Conservation (phyloP, 2,329 filamentous ascomycete genomes). For the Verticillium dahliae region DNA sequence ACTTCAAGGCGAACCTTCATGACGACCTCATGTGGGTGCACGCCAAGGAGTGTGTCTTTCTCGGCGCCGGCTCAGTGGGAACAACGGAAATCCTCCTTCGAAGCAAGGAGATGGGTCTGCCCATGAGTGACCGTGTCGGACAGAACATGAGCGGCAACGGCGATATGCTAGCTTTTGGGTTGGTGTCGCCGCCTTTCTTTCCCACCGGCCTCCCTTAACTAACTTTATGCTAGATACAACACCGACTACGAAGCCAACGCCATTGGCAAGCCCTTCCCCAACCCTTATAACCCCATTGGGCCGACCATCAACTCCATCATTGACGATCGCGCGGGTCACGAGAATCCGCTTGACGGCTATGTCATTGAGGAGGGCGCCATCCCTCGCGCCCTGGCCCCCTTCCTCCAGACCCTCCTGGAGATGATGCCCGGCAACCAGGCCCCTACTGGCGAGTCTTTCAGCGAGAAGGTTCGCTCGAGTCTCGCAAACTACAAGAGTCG, state of each 20-base stretch:
- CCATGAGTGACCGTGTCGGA: slow-evolving; percentile 50
- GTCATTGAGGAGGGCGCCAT: slow-evolving; percentile 59
- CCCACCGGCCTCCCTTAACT: slow-evolving; percentile 4
- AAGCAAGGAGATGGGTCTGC: slow-evolving; percentile 51
- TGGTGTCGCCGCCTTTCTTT: slow-evolving; percentile 12
- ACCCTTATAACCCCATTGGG: slow-evolving; percentile 45
- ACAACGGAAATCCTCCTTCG: slow-evolving; percentile 60
- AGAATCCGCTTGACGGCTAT: slow-evolving; percentile 53
- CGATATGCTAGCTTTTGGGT: slow-evolving; percentile 59
- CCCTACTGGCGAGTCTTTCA: slow-evolving; percentile 28
- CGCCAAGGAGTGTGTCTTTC: slow-evolving; percentile 57
- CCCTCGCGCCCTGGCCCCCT: slow-evolving; percentile 46
- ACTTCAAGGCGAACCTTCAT: slow-evolving; percentile 47
- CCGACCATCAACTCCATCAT: slow-evolving; percentile 59
- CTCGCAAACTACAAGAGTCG: slow-evolving; percentile 43
- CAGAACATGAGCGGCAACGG: slow-evolving; percentile 60
- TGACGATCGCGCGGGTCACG: slow-evolving; percentile 45
- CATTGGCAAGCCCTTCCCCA: slow-evolving; percentile 44
- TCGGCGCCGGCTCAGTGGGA: slow-evolving; percentile 58
- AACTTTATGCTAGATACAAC: slow-evolving; percentile 42
- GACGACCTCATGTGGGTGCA: slow-evolving; percentile 62
- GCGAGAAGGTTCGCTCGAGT: slow-evolving; percentile 35
- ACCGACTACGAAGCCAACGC: slow-evolving; percentile 49
- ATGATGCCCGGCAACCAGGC: slow-evolving; percentile 39
- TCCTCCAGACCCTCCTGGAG: slow-evolving; percentile 53